Conservation (phyloP, 306 rosid species). For the Glycyrrhiza uralensis region DNA sequence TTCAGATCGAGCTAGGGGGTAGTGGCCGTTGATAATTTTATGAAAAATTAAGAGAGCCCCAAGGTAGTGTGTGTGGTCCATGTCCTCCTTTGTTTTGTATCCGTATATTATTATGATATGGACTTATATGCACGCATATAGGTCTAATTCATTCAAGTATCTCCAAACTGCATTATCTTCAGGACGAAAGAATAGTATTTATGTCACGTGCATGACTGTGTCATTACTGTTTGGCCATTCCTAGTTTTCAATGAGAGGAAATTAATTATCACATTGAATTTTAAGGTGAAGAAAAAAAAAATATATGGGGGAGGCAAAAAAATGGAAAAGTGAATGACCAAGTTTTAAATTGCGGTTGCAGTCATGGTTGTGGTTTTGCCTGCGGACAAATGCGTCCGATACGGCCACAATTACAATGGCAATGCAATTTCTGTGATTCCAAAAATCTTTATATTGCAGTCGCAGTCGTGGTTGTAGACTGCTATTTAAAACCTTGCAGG, state of each 20-base stretch:
- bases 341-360: too few relatives aligned
- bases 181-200: conserved; percentile 31
- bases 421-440: too few relatives aligned
- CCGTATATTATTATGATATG: not conserved
- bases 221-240: conserved; percentile 57
- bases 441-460: too few relatives aligned
- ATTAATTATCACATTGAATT: not conserved
- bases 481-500: too few relatives aligned
- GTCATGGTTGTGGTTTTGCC: too few relatives aligned
- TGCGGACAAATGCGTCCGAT: too few relatives aligned
- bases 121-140: conserved; percentile 4
- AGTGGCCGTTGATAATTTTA: conserved; percentile 13
- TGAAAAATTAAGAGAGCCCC: conserved; percentile 7
- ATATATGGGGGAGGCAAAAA: too few relatives aligned
- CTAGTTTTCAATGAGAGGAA: conserved; percentile 27
- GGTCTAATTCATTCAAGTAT: conserved; percentile 23
- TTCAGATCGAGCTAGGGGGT: conserved; percentile 12
- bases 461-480: too few relatives aligned
- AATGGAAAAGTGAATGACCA: too few relatives aligned
- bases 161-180: conserved; percentile 23
- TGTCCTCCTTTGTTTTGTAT: conserved; percentile 15
- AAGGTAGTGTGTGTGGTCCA: conserved; percentile 28
- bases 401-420: too few relatives aligned
- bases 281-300: not conserved
- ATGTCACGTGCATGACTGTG: conserved; percentile 69